Base-by-base conservation (phyloP, 768 basidiomycete genomes). In the Tulasnella sp. region DNA sequence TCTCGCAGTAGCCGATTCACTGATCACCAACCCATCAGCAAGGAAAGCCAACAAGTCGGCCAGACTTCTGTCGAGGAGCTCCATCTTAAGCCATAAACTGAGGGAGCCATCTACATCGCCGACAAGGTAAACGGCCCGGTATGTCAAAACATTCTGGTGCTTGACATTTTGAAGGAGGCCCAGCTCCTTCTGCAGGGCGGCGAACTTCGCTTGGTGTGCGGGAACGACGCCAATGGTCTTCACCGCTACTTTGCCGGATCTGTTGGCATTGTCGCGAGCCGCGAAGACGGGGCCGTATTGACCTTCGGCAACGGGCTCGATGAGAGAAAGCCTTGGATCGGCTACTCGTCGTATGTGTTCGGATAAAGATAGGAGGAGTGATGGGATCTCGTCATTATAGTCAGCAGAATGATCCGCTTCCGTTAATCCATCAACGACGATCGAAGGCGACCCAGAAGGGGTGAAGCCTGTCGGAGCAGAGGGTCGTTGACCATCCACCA, bases 51-150 rank as follows among this genome's bases (percentile, higher is more conserved):
- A 75, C 48, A 92, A 77, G 68, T 92, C 89, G 65, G 89, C 89
- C 64, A 92, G 72, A 67, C 87, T 89, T 62, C 87, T 76, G 65
- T 89, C 87, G 88, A 92, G 89, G 30, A 91, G 78, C 68, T 90
- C 87, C 89, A 92, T 92, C 62, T 83, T 74, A 50, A 92, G 83
- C 89, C 89, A 92, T 38, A 92, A 70, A 80, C 80, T 59, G 82
- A 82, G 31, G 21, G 21, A 63, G 54, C 74, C 73, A 43, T 43
- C 27, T 2, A 30, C 38, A 17, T 55, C 2, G 83, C 67, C 64
- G 17, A 50, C 49, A 17, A 51, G 27, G 21, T 59, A 60, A 34
- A 62, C 49, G 21, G 80, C 65, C 87, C 85, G 73, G 86, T 78
- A 62, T 2, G 75, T 70, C 19, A 91, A 72, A 4, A 90, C 65